Evolutionary conservation across 371 early-diverging fungal species (phyloP).

Genomic region (Lichtheimia ramosa): DNA sequence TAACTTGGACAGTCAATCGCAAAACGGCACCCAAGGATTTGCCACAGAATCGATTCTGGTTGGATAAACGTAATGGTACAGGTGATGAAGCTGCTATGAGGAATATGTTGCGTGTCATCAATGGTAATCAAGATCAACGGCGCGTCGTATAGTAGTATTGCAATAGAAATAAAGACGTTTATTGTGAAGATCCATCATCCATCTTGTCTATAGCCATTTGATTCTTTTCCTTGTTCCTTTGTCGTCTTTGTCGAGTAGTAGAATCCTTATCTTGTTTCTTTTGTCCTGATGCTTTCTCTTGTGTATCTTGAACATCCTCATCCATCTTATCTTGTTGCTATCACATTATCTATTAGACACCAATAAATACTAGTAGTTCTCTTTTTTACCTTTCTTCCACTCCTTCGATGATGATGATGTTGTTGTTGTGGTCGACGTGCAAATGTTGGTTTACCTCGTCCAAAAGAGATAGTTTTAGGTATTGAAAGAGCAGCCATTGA

Average conservation of each 20-base stretch:
- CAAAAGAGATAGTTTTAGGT: conserved; percentile 41
- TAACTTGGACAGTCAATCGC: conserved; percentile 40
- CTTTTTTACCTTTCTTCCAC: too few relatives aligned
- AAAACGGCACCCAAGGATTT: conserved; percentile 15
- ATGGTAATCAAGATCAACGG: conserved; percentile 27
- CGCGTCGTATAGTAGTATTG: conserved; percentile 15
- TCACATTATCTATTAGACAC: background rate
- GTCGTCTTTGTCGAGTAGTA: background rate
- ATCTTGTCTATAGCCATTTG: too few relatives aligned
- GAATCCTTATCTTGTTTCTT: background rate
- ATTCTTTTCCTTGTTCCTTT: too few relatives aligned
- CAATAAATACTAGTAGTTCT: too few relatives aligned
- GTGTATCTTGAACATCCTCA: background rate
- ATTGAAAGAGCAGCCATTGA: conserved; percentile 28
- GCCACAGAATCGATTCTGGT: conserved; percentile 42
- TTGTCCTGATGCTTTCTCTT: background rate
- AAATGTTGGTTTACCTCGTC: conserved; percentile 18
- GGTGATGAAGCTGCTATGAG: conserved; percentile 40
- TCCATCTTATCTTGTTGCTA: background rate
- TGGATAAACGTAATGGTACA: conserved; percentile 37
- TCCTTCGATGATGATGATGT: background rate
- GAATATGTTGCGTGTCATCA: conserved; percentile 33
- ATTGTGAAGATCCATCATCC: background rate
- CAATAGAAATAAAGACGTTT: conserved; percentile 10
- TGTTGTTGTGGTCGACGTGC: background rate